A percentile compares a stretch with the other conserved stretches of the same genome.
Conservation (phyloP, 306 rosid genomes). For the Urtica urens region DNA sequence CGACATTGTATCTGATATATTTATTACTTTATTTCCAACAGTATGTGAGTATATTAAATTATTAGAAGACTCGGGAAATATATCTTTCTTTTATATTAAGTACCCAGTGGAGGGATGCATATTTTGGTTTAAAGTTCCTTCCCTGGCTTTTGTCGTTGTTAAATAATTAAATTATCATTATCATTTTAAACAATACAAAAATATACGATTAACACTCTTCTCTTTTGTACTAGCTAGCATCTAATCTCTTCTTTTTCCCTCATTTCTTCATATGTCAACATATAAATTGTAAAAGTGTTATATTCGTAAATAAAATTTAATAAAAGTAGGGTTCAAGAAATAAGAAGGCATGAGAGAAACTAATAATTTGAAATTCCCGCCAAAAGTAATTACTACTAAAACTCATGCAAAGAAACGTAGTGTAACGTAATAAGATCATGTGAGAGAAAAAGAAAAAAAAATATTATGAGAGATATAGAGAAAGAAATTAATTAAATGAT, state of each 20-base stretch:
- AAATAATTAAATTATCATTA: too few species aligned
- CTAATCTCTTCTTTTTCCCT: constrained; percentile 39
- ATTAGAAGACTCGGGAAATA: too few species aligned
- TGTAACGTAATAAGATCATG: neutral
- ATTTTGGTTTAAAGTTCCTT: too few species aligned
- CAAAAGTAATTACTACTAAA: neutral
- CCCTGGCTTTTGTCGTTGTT: too few species aligned
- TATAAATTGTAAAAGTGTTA: too few species aligned
- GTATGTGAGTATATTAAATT: neutral
- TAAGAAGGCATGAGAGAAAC: neutral
- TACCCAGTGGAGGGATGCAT: constrained; percentile 24
- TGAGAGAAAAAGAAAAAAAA: too few species aligned
- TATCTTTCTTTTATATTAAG: too few species aligned
- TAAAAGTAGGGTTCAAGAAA: too few species aligned
- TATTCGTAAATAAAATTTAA: too few species aligned
- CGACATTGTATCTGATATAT: constrained; percentile 29
- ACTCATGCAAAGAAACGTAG: too few species aligned
- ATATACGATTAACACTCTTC: constrained; percentile 34
- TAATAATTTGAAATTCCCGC: neutral
- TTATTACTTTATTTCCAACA: neutral
- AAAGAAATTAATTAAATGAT: constrained; percentile 6
- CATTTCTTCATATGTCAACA: constrained; percentile 8
- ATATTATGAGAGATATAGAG: constrained; percentile 4
- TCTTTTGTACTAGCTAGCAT: constrained; percentile 46
- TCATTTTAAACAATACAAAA: too few species aligned